These are phyloP conservation scores for Herpetospermum pedunculosum DNA, from an alignment of 306 rosid genomes.

Conservation along the genomic window DNA sequence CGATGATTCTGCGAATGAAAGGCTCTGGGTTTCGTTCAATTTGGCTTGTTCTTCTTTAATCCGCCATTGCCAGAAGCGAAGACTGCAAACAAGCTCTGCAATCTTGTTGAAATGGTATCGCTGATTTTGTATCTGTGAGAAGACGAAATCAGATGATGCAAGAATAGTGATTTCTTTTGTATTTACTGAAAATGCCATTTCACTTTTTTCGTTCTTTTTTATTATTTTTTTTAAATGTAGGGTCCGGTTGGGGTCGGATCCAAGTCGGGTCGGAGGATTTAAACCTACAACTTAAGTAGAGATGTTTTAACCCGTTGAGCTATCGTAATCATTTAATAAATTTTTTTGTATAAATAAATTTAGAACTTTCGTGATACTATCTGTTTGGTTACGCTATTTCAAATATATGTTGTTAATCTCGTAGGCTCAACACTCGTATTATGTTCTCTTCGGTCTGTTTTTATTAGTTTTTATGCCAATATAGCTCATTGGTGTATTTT, in stretches of 20 bases:
- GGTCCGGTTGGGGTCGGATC: background rate
- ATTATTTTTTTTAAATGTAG: background rate
- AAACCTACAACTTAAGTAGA: no score
- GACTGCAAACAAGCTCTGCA: background rate
- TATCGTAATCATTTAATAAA: no score
- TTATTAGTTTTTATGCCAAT: no score
- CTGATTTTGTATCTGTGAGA: background rate
- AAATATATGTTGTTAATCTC: no score
- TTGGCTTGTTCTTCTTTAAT: background rate
- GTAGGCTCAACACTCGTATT: no score
- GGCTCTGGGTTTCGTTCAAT: background rate
- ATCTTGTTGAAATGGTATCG: background rate
- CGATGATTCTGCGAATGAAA: background rate
- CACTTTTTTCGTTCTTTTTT: background rate
- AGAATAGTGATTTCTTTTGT: background rate
- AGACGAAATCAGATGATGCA: slow-evolving; percentile 6
- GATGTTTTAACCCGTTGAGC: no score
- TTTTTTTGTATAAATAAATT: no score
- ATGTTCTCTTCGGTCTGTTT: no score
- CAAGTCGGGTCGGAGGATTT: no score
- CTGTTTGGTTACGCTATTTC: no score
- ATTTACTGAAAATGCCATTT: slow-evolving; percentile 4
- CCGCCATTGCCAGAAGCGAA: background rate
- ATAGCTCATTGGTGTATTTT: no score
- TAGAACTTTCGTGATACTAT: no score